Evolutionary conservation across 805 yeast species (phyloP).

Genomic region (Suhomyces xylopsoci): DNA sequence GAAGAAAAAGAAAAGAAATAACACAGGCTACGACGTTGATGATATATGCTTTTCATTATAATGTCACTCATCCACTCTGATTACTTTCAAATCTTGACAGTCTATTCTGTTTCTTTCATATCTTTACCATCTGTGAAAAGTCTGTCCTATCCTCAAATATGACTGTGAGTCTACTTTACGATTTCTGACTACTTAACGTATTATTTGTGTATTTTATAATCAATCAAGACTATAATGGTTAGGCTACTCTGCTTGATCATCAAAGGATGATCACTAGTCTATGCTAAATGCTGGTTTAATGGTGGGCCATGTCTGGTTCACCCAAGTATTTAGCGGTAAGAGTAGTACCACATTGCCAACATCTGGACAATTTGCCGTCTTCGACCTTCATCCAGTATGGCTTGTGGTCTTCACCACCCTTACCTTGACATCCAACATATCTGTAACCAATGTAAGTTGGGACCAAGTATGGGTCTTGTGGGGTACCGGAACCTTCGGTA

Average conservation of each 20-base stretch:
- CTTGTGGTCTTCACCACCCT: conserved; percentile 81
- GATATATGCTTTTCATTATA: background rate
- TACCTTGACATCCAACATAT: conserved; percentile 96
- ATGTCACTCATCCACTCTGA: background rate
- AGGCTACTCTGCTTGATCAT: background rate
- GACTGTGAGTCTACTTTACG: background rate
- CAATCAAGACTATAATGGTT: background rate
- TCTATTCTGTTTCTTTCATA: background rate
- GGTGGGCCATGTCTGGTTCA: conserved; percentile 64
- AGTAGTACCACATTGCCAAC: conserved; percentile 98
- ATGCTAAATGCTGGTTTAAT: background rate
- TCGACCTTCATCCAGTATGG: conserved; percentile 92
- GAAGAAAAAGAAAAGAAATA: background rate
- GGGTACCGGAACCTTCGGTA: conserved; percentile 85
- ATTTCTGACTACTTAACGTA: background rate
- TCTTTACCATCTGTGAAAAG: background rate
- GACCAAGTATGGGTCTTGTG: conserved; percentile 81
- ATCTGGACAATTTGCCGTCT: conserved; percentile 79
- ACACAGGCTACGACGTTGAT: background rate
- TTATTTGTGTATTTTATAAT: background rate
- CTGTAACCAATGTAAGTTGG: conserved; percentile 91
- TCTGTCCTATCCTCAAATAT: background rate
- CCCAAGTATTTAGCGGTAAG: conserved; percentile 87
- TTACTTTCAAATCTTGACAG: background rate
- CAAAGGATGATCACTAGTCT: background rate